Evolutionary conservation across 352 stramenopile genomes (phyloP), one percentile per base, ranked within the genome.

Genomic region (Globisporangium heterothallicum): DNA sequence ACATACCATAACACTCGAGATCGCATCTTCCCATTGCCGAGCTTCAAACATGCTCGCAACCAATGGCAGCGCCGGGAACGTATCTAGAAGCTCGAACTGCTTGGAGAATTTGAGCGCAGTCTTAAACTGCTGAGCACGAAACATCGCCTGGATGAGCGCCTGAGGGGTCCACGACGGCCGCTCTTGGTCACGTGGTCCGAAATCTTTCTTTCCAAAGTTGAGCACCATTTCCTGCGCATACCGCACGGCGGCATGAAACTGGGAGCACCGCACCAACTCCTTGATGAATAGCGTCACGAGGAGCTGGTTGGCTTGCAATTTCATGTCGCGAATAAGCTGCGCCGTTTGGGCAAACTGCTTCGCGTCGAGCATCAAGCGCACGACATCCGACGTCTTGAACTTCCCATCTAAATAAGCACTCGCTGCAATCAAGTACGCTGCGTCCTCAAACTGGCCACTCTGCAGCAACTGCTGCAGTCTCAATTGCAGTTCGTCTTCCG

Each of bases 211-310:
- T 54, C 77, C 72, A 58, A 94, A 94, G 43, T 72, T 68, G 19
- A 68, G 69, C 26, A 92, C 75, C 71, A 94, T 80, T 42, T 94
- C 84, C 57, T 92, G 79, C 19, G 81, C 79, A 34, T 87, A 74
- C 18, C 78, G 74, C 29, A 92, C 70, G 5, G 84, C 81, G 5
- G 79, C 59, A 35, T 84, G 63, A 49, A 94, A 94, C 22, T 88
- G 77, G 32, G 64, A 49, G 18, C 61, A 65, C 14, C 73, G 75
- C 30, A 92, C 78, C 36, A 88, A 70, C 49, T 90, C 80, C 53
- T 86, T 92, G 44, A 94, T 82, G 10, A 92, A 73, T 32, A 92
- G 64, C 56, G 79, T 92, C 21, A 94, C 77, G 8, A 92, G 78
- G n/a, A 72, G 53, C 53, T 89, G 77, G 49, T 91, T 89, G 21